Evolutionary conservation across 345 rosid species (phyloP).

Genomic region (Lagerstroemia speciosa): DNA sequence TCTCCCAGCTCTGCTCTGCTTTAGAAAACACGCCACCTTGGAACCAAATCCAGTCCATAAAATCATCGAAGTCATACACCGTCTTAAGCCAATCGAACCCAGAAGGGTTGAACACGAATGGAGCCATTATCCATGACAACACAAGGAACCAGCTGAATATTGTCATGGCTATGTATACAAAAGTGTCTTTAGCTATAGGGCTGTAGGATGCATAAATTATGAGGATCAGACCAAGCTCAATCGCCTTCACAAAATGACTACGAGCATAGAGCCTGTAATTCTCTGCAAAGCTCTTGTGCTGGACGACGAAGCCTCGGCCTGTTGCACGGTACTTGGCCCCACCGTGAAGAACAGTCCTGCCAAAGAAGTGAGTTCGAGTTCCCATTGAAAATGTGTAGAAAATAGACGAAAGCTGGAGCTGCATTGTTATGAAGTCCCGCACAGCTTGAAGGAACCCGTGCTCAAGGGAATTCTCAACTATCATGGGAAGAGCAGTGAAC

Average conservation of each 20-base stretch:
- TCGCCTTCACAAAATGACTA: conserved; percentile 79
- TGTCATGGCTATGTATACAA: conserved; percentile 76
- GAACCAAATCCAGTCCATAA: conserved; percentile 85
- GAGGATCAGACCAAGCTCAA: conserved; percentile 78
- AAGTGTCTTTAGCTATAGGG: conserved; percentile 58
- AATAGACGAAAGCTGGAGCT: conserved; percentile 87
- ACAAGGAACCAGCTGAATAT: conserved; percentile 88
- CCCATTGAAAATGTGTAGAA: conserved; percentile 98
- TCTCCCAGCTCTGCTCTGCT: conserved; percentile 91
- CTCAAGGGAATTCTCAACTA: conserved; percentile 89
- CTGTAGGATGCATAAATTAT: conserved; percentile 72
- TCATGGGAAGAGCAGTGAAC: conserved; percentile 96
- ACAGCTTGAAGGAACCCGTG: conserved; percentile 85
- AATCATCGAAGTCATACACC: conserved; percentile 83
- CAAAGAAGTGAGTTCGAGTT: conserved; percentile 92
- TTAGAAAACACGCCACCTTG: conserved; percentile 73
- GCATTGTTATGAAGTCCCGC: conserved; percentile 96
- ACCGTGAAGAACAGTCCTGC: conserved; percentile 92
- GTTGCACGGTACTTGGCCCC: conserved; percentile 98
- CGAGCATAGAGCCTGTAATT: conserved; percentile 79
- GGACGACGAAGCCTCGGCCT: conserved; percentile 93
- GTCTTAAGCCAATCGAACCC: conserved; percentile 96
- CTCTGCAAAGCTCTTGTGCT: conserved; percentile 90
- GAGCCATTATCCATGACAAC: conserved; percentile 72
- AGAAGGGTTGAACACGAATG: conserved; percentile 85